These are phyloP conservation scores for Themeda triandra DNA, from an alignment of 176 grass and related monocot genomes.

Conservation along the genomic window DNA sequence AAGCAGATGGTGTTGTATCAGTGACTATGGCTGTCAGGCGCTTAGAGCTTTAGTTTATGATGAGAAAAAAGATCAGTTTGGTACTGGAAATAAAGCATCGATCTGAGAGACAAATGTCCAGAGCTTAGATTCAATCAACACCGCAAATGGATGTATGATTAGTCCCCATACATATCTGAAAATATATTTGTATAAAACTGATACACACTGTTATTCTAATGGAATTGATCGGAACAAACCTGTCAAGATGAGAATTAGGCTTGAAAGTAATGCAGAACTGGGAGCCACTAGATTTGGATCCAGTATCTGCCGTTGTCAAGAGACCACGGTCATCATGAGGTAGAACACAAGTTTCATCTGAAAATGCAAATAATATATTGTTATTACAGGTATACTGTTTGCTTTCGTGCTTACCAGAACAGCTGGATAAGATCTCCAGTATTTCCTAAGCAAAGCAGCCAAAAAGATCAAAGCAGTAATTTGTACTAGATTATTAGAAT, in stretches of 20 bases:
- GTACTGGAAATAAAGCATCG: not conserved
- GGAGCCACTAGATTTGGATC: constrained; percentile 67
- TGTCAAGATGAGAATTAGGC: constrained; percentile 72
- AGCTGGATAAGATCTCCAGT: not conserved
- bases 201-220: constrained; percentile 4
- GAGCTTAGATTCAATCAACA: not conserved
- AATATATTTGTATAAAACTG: not conserved
- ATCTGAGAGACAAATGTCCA: not conserved
- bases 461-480: constrained; percentile 25
- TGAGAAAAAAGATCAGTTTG: not conserved
- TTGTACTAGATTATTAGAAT: not conserved
- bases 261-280: constrained; percentile 99
- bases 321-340: constrained; percentile 80
- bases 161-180: not conserved
- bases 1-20: not conserved
- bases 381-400: constrained; percentile 8
- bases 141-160: not conserved
- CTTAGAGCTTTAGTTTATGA: not conserved
- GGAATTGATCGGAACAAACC: constrained; percentile 45
- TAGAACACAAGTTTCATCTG: constrained; percentile 87
- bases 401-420: not conserved
- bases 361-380: constrained; percentile 42
- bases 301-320: constrained; percentile 87
- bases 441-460: constrained; percentile 6
- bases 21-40: not conserved